Conservation (phyloP, 495 filamentous ascomycete genomes). For the Platismatia glauca region DNA sequence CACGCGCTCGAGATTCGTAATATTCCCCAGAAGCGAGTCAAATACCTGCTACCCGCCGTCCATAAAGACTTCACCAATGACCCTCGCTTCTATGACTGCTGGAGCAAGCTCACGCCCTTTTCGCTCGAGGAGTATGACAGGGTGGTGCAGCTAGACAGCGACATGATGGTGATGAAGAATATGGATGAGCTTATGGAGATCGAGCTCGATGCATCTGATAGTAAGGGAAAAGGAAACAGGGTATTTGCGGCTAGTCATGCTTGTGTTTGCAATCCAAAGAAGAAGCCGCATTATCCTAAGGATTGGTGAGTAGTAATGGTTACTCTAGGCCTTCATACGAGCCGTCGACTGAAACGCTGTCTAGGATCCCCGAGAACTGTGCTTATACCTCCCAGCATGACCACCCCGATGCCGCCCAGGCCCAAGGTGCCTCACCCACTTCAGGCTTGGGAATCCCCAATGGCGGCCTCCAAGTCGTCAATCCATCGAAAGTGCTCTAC, state of each 20-base stretch:
- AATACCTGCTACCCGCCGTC: conserved; percentile 51
- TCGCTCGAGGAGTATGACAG: conserved; percentile 60
- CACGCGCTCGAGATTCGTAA: conserved; percentile 52
- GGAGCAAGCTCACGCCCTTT: conserved; percentile 76
- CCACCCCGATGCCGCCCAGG: conserved; percentile 49
- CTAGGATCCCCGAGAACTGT: conserved; percentile 59
- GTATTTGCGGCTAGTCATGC: conserved; percentile 71
- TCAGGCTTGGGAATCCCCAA: conserved; percentile 60
- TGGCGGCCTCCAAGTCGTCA: conserved; percentile 64
- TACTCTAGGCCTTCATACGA: neutral
- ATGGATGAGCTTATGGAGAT: conserved; percentile 86
- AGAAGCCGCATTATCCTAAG: conserved; percentile 64
- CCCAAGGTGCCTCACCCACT: conserved; percentile 38
- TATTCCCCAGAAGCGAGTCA: conserved; percentile 53
- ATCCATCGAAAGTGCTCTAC: conserved; percentile 49
- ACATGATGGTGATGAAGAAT: conserved; percentile 69
- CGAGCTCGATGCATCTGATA: conserved; percentile 47
- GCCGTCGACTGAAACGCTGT: conserved; percentile 8
- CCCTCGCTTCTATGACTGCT: conserved; percentile 71
- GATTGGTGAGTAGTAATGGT: conserved; percentile 47
- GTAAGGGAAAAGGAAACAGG: conserved; percentile 41
- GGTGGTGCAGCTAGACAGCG: conserved; percentile 71
- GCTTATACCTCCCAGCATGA: conserved; percentile 63
- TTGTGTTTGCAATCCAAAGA: conserved; percentile 73
- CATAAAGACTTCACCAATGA: conserved; percentile 51